These are phyloP conservation scores for Zygosaccharomyces gambellarensis DNA, from an alignment of 805 yeast genomes.

Conservation along the genomic window DNA sequence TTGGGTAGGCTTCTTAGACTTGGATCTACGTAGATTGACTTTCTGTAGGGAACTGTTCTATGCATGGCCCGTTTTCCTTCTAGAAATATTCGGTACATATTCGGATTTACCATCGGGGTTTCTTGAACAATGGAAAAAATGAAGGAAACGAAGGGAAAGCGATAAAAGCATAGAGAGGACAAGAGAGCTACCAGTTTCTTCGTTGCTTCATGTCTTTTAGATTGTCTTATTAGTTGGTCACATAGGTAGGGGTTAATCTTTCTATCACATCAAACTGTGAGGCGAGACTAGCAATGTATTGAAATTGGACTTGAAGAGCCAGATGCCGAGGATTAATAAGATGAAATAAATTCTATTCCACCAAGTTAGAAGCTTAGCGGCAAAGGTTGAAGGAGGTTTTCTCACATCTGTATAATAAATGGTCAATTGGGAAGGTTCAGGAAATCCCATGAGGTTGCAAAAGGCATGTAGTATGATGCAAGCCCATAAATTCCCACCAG, in stretches of 20 bases:
- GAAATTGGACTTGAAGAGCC: constrained; percentile 17
- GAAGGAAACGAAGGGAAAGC: neutral
- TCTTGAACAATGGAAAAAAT: neutral
- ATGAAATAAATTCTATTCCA: constrained; percentile 28
- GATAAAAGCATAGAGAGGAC: neutral
- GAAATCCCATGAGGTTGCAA: constrained; percentile 35
- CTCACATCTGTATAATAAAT: constrained; percentile 15
- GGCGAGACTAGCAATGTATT: constrained; percentile 5
- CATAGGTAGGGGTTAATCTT: neutral
- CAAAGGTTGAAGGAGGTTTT: constrained; percentile 5
- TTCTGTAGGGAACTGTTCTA: neutral
- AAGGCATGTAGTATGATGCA: constrained; percentile 29
- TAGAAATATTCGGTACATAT: neutral
- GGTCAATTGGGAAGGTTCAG: constrained; percentile 23
- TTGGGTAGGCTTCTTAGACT: neutral
- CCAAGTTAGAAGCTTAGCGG: constrained; percentile 10
- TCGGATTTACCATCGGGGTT: neutral
- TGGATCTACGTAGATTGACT: neutral
- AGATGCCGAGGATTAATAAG: constrained; percentile 19
- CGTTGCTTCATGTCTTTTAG: neutral
- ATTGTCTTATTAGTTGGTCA: neutral
- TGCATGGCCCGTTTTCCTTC: neutral
- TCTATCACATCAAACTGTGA: neutral
- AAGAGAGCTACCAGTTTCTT: neutral
- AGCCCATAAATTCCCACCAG: constrained; percentile 30